Percentiles rank a stretch among this genome's conserved stretches.
phyloP scores from a whole-genome alignment of 2,329 filamentous ascomycete species.

The Fusarium sp. region DNA sequence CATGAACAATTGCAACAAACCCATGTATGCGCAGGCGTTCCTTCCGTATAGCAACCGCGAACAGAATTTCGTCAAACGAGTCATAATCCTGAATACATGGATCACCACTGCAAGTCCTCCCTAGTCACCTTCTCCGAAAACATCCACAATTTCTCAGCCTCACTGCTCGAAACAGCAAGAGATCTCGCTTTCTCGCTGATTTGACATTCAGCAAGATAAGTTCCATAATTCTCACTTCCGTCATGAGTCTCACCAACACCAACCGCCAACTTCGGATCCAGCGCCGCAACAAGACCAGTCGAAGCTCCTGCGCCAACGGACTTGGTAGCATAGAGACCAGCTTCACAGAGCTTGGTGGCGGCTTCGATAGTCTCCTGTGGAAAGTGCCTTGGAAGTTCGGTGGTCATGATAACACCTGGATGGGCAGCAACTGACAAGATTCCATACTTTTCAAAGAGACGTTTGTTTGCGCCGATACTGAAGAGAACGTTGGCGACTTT shows the following conservation, averaged over 20 bases:
- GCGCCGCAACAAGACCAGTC: constrained; percentile 8
- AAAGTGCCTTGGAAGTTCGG: neutral
- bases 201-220: constrained; percentile 5
- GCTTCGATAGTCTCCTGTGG: neutral
- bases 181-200: neutral
- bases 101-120: constrained; percentile 1
- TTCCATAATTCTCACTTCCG: constrained; percentile 3
- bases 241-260: neutral
- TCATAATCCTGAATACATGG: neutral
- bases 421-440: neutral
- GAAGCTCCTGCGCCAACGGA: neutral
- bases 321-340: neutral
- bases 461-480: constrained; percentile 6
- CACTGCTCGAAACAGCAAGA: constrained; percentile 6
- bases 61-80: neutral
- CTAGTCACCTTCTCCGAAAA: constrained; percentile 13
- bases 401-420: constrained; percentile 2
- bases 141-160: constrained; percentile 14
- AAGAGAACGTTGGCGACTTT: constrained; percentile 20
- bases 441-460: constrained; percentile 1
- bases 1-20: neutral
- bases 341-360: neutral
- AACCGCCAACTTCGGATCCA: neutral
- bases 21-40: neutral
- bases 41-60: neutral